Evolutionary conservation across 2,329 filamentous ascomycete species (phyloP), one percentile per base, ranked within the genome.

Genomic region (Epicoccum nigrum): DNA sequence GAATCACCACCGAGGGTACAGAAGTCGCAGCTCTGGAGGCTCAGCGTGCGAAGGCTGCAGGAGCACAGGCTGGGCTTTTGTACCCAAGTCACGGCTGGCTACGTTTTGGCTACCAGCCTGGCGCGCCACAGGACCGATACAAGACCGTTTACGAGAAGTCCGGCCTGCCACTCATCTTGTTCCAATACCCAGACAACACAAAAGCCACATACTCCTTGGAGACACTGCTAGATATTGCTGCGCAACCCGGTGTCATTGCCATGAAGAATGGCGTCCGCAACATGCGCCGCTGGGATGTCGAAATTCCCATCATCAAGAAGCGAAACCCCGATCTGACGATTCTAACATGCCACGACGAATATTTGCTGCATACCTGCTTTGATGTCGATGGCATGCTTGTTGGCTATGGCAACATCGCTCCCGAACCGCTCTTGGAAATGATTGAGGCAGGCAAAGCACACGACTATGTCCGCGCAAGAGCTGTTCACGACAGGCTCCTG

Each of bases 211-310:
- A 82, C 62, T 79, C 66, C 55, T 70, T 82, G 17, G 73, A 81
- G 55, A 82, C 79, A 0, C 74, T 82, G 56, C 74, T 83, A 2
- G 79, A 82, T 42, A 81, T 82, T 45, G 72, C 79, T 2, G 80
- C 79, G 7, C 78, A 74, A 27, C 80, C 79, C 1, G 79, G 80
- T 21, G 78, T 81, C 5, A 80, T 82, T 37, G 80, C 80, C 13
- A 82, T 82, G 79, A 82, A 82, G 74, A 82, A 82, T 54, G 80
- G 80, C 16, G 80, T 82, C 8, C 76, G 80, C 45, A 81, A 82
- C 64, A 82, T 82, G 80, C 74, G 78, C n/a, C 76, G 80, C 15
- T 82, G 80, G 80, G 80, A 82, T 43, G 80, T 77, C 0, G 80
- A 82, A 63, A 82, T 82, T 52, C 80, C 79, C 13, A 73, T 82